Conservation (phyloP, 257 asterid species). For the Avicennia marina region DNA sequence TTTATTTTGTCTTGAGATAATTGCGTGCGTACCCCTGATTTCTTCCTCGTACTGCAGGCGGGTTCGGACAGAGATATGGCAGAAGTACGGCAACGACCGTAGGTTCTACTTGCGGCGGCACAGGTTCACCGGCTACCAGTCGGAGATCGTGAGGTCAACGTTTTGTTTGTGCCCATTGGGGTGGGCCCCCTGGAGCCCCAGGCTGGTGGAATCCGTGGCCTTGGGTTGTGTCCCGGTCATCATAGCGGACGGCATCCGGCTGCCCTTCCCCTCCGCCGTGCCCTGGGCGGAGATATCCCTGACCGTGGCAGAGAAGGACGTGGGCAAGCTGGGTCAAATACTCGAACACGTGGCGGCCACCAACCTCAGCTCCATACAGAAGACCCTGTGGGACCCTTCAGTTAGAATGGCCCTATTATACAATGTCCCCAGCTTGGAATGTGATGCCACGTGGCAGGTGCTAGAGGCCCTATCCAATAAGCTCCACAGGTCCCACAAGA, state of each 20-base stretch:
- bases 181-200: conserved; percentile 98
- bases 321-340: conserved; percentile 43
- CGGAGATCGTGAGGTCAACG: conserved; percentile 68
- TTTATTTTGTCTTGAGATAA: too few relatives aligned
- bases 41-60: conserved; percentile 24
- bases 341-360: conserved; percentile 66
- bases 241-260: conserved; percentile 67
- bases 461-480: conserved; percentile 32
- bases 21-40: not conserved
- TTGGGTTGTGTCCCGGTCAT: conserved; percentile 85
- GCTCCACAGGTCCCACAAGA: conserved; percentile 40
- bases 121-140: conserved; percentile 67
- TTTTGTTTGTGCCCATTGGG: conserved; percentile 85
- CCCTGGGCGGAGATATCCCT: conserved; percentile 73
- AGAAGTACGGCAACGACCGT: conserved; percentile 53
- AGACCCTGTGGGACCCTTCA: conserved; percentile 46
- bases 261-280: conserved; percentile 63
- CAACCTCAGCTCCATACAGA: conserved; percentile 55
- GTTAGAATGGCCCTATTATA: conserved; percentile 47
- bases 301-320: conserved; percentile 76
- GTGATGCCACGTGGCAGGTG: conserved; percentile 86
- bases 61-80: conserved; percentile 58
- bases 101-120: conserved; percentile 54
- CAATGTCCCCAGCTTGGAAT: conserved; percentile 42
- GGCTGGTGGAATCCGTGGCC: conserved; percentile 77